These are phyloP conservation scores for Cryptomeria japonica DNA, from an alignment of 75 land plant species.

Conservation along the genomic window DNA sequence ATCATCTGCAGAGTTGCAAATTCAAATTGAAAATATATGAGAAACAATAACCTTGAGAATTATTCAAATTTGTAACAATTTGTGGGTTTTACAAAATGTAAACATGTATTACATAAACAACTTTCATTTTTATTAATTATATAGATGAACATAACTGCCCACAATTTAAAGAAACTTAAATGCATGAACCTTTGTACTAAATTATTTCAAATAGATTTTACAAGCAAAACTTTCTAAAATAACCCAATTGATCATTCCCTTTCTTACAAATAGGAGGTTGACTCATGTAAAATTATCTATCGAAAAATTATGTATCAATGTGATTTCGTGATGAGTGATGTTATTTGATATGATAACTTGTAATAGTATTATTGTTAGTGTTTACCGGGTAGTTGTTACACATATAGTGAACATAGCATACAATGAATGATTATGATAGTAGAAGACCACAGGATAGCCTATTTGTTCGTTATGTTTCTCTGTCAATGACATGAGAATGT, in stretches of 20 bases:
- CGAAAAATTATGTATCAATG: too few relatives aligned
- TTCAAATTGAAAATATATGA: background rate
- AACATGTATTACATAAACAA: background rate
- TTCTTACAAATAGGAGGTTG: background rate
- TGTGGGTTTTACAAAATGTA: background rate
- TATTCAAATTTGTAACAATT: background rate
- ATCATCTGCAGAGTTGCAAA: constrained; percentile 72
- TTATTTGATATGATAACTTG: too few relatives aligned
- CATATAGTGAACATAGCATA: too few relatives aligned
- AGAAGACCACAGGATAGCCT: too few relatives aligned
- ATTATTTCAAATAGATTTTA: background rate
- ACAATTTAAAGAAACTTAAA: background rate
- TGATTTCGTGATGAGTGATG: too few relatives aligned
- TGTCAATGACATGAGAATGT: too few relatives aligned
- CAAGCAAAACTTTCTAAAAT: background rate
- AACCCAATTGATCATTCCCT: background rate
- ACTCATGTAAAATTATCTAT: too few relatives aligned
- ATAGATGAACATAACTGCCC: background rate
- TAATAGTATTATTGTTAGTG: too few relatives aligned
- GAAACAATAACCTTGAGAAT: background rate
- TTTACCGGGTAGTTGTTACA: too few relatives aligned
- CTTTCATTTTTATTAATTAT: background rate
- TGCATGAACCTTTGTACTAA: background rate
- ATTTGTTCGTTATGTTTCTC: too few relatives aligned
- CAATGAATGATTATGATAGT: too few relatives aligned